These are phyloP conservation scores for Triticum timopheevii DNA, from an alignment of 176 grass and related monocot genomes.

Conservation along the genomic window DNA sequence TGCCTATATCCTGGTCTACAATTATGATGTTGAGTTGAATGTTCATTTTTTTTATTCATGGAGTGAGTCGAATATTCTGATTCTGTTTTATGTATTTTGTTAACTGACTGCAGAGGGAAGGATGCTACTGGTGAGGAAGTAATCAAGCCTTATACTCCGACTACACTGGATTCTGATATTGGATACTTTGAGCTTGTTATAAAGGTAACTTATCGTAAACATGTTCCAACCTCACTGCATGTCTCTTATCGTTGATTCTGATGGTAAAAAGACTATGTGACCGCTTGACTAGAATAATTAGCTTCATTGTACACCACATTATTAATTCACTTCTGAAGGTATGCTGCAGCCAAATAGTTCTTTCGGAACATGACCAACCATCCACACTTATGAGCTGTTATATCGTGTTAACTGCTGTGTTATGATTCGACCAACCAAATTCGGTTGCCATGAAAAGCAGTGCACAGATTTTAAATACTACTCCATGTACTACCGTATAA, in stretches of 20 bases:
- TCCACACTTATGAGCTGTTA: background rate
- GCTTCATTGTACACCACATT: too few relatives aligned
- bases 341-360: background rate
- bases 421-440: background rate
- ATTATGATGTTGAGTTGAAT: background rate
- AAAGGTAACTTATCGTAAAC: too few relatives aligned
- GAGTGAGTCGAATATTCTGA: background rate
- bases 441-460: background rate
- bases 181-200: too few relatives aligned
- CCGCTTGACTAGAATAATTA: too few relatives aligned
- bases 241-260: too few relatives aligned
- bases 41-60: background rate
- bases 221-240: too few relatives aligned
- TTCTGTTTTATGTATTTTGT: background rate
- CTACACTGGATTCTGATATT: too few relatives aligned
- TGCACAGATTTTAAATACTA: background rate
- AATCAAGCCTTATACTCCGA: too few relatives aligned
- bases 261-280: too few relatives aligned
- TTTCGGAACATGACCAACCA: background rate
- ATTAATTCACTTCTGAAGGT: background rate
- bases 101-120: conserved; percentile 45
- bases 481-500: background rate
- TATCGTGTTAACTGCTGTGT: background rate
- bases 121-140: conserved; percentile 38
- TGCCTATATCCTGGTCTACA: background rate